Conservation (phyloP, 805 yeast species). For the Candida corydali region DNA sequence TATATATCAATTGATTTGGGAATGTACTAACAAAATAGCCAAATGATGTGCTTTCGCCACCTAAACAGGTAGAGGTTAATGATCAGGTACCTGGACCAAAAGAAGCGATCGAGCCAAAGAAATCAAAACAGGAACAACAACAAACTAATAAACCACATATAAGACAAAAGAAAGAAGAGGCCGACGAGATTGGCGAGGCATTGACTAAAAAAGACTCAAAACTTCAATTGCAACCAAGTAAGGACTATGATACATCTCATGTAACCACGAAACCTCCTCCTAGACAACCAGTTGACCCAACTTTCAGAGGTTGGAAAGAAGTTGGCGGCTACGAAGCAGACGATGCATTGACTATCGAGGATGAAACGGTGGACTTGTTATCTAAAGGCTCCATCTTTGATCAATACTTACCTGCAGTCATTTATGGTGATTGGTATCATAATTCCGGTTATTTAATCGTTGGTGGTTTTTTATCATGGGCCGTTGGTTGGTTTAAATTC, state of each 20-base stretch:
- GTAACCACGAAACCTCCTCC: conserved; percentile 35
- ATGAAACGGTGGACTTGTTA: conserved; percentile 66
- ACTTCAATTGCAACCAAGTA: conserved; percentile 23
- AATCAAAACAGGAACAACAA: not conserved
- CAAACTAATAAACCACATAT: too few species aligned
- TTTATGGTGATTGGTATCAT: conserved; percentile 97
- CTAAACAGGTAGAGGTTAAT: conserved; percentile 22
- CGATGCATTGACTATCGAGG: conserved; percentile 62
- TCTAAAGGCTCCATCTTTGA: conserved; percentile 73
- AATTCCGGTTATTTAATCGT: conserved; percentile 66
- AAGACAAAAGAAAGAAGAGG: not conserved
- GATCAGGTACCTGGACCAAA: conserved; percentile 13
- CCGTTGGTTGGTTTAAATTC: conserved; percentile 72
- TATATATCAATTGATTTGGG: not conserved
- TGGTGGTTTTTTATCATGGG: conserved; percentile 72
- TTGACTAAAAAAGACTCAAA: not conserved
- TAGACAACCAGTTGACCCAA: conserved; percentile 56
- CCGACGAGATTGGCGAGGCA: conserved; percentile 2
- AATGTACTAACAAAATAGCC: conserved; percentile 13
- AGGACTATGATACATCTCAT: conserved; percentile 31
- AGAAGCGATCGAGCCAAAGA: conserved; percentile 6
- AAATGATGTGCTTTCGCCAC: conserved; percentile 29
- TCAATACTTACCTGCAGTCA: conserved; percentile 64
- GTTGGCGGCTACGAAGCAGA: conserved; percentile 81
- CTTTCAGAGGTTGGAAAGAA: conserved; percentile 91